Conservation (phyloP, 1,284 basidiomycete genomes). For the Trametes hirsuta region DNA sequence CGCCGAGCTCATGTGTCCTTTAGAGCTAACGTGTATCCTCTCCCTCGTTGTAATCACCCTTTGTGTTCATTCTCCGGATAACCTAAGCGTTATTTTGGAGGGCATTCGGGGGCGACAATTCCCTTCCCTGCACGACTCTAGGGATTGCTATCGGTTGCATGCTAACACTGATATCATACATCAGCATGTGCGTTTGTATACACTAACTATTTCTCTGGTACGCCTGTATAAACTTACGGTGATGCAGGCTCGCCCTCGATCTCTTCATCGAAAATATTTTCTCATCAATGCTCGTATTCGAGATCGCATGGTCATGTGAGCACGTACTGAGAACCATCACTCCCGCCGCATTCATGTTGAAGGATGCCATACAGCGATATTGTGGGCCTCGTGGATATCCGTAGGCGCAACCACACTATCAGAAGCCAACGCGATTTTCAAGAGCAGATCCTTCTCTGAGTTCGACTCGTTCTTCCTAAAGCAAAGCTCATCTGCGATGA, state of each 20-base stretch:
- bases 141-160: slow-evolving; percentile 7
- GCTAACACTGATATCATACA: not conserved
- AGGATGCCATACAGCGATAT: not conserved
- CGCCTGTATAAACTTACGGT: not conserved
- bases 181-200: slow-evolving; percentile 1
- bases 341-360: not conserved
- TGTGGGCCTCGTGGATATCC: slow-evolving; percentile 9
- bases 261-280: not conserved
- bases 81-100: not conserved
- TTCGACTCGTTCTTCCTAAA: not conserved
- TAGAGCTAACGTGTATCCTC: not conserved
- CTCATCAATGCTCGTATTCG: slow-evolving; percentile 3
- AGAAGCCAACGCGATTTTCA: not conserved
- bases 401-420: slow-evolving; percentile 2
- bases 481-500: slow-evolving; percentile 6
- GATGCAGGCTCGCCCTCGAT: not conserved
- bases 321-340: not conserved
- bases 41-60: slow-evolving; percentile 3
- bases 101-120: not conserved
- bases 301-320: slow-evolving; percentile 8
- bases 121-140: not conserved
- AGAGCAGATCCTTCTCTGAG: not conserved
- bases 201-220: not conserved
- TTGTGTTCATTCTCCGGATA: not conserved
- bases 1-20: not conserved